A percentile compares a stretch with the other conserved stretches of the same genome.
phyloP scores from a whole-genome alignment of 371 early-diverging fungal species.

The Mucor circinelloides region DNA sequence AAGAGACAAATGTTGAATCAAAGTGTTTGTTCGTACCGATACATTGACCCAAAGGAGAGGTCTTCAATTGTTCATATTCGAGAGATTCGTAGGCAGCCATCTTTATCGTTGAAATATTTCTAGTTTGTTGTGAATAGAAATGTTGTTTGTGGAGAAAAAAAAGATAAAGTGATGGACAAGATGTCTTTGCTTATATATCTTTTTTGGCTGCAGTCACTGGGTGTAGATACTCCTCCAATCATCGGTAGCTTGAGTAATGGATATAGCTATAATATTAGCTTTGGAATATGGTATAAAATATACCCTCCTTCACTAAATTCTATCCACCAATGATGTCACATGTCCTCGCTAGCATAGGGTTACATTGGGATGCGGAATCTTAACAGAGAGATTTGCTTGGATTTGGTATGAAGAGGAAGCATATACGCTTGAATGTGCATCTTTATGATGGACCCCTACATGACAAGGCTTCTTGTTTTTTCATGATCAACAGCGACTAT shows the following conservation, averaged over 20 bases:
- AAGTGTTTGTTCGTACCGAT: constrained; percentile 30
- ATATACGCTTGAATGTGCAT: not conserved
- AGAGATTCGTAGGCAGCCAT: constrained; percentile 38
- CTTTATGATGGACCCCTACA: not conserved
- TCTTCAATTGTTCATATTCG: constrained; percentile 31
- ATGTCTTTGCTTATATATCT: constrained; percentile 2
- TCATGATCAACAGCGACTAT: not conserved
- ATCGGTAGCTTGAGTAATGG: not conserved
- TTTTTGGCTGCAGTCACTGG: constrained; percentile 8
- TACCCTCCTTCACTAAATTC: constrained; percentile 6
- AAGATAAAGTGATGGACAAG: not conserved
- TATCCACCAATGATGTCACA: constrained; percentile 12
- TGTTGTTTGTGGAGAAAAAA: not conserved
- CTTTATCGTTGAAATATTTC: not conserved
- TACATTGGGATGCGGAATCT: constrained; percentile 6
- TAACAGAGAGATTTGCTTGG: not conserved
- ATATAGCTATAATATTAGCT: not conserved
- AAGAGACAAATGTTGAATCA: not conserved
- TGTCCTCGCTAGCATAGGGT: not conserved
- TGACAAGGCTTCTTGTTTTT: not conserved
- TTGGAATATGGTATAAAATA: constrained; percentile 8
- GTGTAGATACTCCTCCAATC: not conserved
- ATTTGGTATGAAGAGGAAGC: not conserved
- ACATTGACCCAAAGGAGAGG: constrained; percentile 35
- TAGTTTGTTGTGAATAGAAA: not conserved